Conservation (phyloP, 176 grass and related monocot species). For the Triticum aestivum region IWGSC_CS_RefSeq_v2.1 NC_057803.1:14180174-14180673, state of each 20-base stretch:
- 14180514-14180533: slow-evolving; percentile 96
- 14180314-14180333: slow-evolving; percentile 8
- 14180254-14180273: slow-evolving; percentile 99
- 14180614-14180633: neutral
- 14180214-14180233: slow-evolving; percentile 64
- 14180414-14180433: slow-evolving; percentile 93
- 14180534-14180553: slow-evolving; percentile 77
- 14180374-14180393: neutral
- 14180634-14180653: slow-evolving; percentile 23
- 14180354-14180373: neutral
- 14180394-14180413: neutral
- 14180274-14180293: slow-evolving; percentile 67
- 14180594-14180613: neutral
- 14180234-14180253: slow-evolving; percentile 63
- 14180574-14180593: neutral
- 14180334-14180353: neutral
- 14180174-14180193: slow-evolving; percentile 54
- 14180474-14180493: slow-evolving; percentile 62
- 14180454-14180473: slow-evolving; percentile 73
- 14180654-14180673: slow-evolving; percentile 80
- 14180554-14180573: slow-evolving; percentile 55
- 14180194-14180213: slow-evolving; percentile 93
- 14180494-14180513: slow-evolving; percentile 52
- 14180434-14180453: slow-evolving; percentile 65
- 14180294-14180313: neutral